A percentile compares a stretch with the other conserved stretches of the same genome.
phyloP scores from a whole-genome alignment of 2,329 filamentous ascomycete genomes.

The Calycina marina region DNA sequence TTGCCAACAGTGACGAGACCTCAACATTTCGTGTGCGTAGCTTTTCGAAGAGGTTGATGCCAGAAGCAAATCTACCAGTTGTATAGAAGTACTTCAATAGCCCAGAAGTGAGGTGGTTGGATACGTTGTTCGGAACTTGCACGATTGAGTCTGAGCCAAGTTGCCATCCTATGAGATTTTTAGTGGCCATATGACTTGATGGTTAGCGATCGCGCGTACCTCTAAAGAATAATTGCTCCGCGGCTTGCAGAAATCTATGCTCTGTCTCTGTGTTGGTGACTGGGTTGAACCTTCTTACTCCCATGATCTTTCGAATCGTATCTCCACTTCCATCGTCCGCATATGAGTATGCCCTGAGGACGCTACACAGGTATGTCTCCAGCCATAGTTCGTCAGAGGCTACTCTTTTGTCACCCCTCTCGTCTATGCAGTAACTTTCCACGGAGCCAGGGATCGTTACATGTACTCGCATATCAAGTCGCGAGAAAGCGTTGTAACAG shows the following conservation, averaged over 20 bases:
- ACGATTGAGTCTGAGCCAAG: conserved; percentile 93
- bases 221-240: conserved; percentile 88
- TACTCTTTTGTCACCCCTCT: conserved; percentile 86
- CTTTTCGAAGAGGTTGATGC: conserved; percentile 96
- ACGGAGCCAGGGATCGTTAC: conserved; percentile 94
- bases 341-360: conserved; percentile 88
- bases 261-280: conserved; percentile 97
- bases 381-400: conserved; percentile 92
- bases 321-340: conserved; percentile 92
- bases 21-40: conserved; percentile 80
- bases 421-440: conserved; percentile 94
- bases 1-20: conserved; percentile 81
- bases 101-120: conserved; percentile 89
- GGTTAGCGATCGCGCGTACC: conserved; percentile 40
- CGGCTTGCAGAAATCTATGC: conserved; percentile 87
- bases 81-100: conserved; percentile 90
- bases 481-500: conserved; percentile 98
- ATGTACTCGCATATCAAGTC: conserved; percentile 95
- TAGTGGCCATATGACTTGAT: not conserved
- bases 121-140: conserved; percentile 92
- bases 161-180: conserved; percentile 59
- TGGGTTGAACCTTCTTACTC: conserved; percentile 93
- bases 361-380: conserved; percentile 92
- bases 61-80: conserved; percentile 84
- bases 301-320: conserved; percentile 90